Evolutionary conservation across 768 basidiomycete genomes (phyloP).

Genomic region (Suillus decipiens): DNA sequence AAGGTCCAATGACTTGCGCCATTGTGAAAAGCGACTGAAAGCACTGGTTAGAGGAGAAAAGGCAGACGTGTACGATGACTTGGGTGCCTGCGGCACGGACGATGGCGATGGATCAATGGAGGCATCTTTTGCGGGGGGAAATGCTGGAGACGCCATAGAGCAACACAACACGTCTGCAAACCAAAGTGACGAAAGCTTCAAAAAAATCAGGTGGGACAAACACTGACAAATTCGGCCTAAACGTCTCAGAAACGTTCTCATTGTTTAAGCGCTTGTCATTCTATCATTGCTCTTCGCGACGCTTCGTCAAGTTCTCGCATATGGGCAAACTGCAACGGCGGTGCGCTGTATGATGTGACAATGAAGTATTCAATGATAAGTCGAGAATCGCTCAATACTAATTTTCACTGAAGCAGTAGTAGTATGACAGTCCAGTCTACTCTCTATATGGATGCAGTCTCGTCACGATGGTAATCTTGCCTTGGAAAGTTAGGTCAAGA

Average conservation of each 20-base stretch:
- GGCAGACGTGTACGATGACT: slow-evolving; percentile 36
- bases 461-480: neutral
- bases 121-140: slow-evolving; percentile 42
- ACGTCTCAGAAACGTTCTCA: neutral
- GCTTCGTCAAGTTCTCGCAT: neutral
- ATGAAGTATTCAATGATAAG: neutral
- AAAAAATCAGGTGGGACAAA: slow-evolving; percentile 36
- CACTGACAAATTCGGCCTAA: slow-evolving; percentile 16
- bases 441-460: neutral
- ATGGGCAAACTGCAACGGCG: neutral
- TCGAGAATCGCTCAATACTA: neutral
- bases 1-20: slow-evolving; percentile 80
- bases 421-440: neutral
- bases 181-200: slow-evolving; percentile 30
- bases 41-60: slow-evolving; percentile 61
- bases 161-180: slow-evolving; percentile 28
- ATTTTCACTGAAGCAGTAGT: neutral
- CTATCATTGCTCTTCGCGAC: neutral
- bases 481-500: neutral
- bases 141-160: slow-evolving; percentile 48
- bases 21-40: slow-evolving; percentile 74
- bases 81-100: slow-evolving; percentile 36
- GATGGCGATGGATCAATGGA: slow-evolving; percentile 40
- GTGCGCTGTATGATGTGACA: neutral
- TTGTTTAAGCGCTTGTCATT: neutral